Evolutionary conservation across 495 filamentous ascomycete genomes (phyloP), one percentile per base, ranked within the genome.

Genomic region (Margaritispora aquatica): DNA sequence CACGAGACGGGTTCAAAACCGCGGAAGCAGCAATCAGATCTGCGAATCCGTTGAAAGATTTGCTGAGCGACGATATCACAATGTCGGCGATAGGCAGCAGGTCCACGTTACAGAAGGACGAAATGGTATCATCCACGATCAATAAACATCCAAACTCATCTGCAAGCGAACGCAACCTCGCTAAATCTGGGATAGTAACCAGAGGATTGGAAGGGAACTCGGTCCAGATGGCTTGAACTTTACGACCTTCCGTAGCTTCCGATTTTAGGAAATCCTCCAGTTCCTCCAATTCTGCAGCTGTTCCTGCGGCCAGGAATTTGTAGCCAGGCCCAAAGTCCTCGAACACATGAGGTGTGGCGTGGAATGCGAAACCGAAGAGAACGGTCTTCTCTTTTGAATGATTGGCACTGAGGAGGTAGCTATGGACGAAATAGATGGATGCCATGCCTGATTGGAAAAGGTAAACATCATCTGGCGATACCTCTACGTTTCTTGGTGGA

Each of bases 21-120:
- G 74, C 53, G 51, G 71, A 71, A 51, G 74, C 80, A 52, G 67
- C 79, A 71, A 81, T 80, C 34, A 80, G 75, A 57, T 83, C 74
- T 8, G 77, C 75, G 52, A 72, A 75, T 1, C 80, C 80, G 55
- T 67, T 75, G 59, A 82, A 79, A 1, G 69, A 68, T 66, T 82
- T 82, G 21, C 77, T 80, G 8, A 81, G 66, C 31, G 70, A 74
- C 1, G 76, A 74, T 5, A 79, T 51, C 49, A 83, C 52, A 1
- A 77, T 65, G 62, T 83, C 80, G 0, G 71, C 73, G 0, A 64
- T 64, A 15, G 65, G 59, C 22, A 73, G 52, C 20, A 78, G 63
- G 51, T 74, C 71, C 41, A 75, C 58, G 50, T 75, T 75, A 51
- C 48, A 55, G 51, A 72, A 72, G 34, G 57, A 64, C 3, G 65